phyloP scores from a whole-genome alignment of 2,329 filamentous ascomycete species.

The Penicillium polonicum region DNA sequence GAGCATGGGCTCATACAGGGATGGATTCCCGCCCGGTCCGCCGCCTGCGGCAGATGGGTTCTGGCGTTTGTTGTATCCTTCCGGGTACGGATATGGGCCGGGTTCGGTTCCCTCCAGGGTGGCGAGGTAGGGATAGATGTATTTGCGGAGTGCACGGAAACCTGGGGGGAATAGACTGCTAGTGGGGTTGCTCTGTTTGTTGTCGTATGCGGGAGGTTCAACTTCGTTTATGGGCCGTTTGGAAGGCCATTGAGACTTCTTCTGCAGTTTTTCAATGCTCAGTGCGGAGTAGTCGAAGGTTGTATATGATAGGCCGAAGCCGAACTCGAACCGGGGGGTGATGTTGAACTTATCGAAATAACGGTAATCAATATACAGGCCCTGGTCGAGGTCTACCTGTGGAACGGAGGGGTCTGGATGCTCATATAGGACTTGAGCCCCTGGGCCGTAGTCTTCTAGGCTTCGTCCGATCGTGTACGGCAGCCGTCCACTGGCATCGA shows the following conservation, averaged over 20 bases:
- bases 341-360: conserved; percentile 78
- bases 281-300: conserved; percentile 63
- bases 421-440: conserved; percentile 66
- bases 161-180: conserved; percentile 60
- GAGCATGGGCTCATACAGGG: conserved; percentile 52
- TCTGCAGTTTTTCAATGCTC: conserved; percentile 47
- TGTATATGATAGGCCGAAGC: conserved; percentile 81
- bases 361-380: conserved; percentile 85
- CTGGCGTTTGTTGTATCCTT: conserved; percentile 54
- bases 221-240: conserved; percentile 43
- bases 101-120: conserved; percentile 49
- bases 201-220: conserved; percentile 56
- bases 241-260: conserved; percentile 51
- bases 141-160: conserved; percentile 64
- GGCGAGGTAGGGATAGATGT: conserved; percentile 70
- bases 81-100: conserved; percentile 52
- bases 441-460: conserved; percentile 72
- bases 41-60: conserved; percentile 65
- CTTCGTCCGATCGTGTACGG: conserved; percentile 82
- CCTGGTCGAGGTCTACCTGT: conserved; percentile 80
- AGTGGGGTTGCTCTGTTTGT: conserved; percentile 54
- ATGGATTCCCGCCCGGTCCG: conserved; percentile 53
- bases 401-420: conserved; percentile 65
- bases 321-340: conserved; percentile 78
- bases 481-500: conserved; percentile 76